Evolutionary conservation across 352 stramenopile genomes (phyloP), one percentile per base, ranked within the genome.

Genomic region (Hyaloperonospora brassicae): DNA sequence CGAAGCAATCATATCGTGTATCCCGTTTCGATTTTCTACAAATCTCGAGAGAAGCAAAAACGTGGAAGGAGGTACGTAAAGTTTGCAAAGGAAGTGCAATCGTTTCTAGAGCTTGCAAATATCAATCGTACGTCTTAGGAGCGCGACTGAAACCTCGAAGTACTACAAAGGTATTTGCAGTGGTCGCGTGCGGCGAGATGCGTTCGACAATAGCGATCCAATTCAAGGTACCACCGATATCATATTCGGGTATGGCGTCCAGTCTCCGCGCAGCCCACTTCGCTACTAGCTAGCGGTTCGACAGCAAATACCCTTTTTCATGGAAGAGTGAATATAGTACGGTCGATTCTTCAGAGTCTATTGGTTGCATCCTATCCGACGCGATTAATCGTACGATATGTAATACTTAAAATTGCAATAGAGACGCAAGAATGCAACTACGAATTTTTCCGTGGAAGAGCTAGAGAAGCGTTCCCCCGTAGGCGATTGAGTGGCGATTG

Each of bases 141-240:
- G 35, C 64, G 73, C 46, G 56, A 79, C 49, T 84, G 73, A 71
- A 79, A 82, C 54, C 45, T 64, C 36, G 61, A 78, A 52, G 81
- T 71, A 27, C 64, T 84, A 10, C 31, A 68, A 8, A 50, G 71
- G 41, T 66, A 69, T 52, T 39, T 76, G 40, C 55, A 77, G 50
- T 81, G 71, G 73, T 64, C 69, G 0, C 54, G 23, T 21, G 50
- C 61, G 50, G 65, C 74, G 82, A 61, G 58, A 62, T 10, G 59
- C 53, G 12, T 61, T 58, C 36, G 14, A 11, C 46, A 23, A 27
- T 9, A 25, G 13, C 31, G 52, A 64, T 12, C 31, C 56, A 17
- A 50, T 49, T 23, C 55, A 62, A 35, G 53, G 27, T 8, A 34
- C 54, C 21, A 41, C 70, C 5, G 63, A 57, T 44, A 67, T 14